These are phyloP conservation scores for Cenchrus americanus DNA, from an alignment of 176 grass and related monocot species.

Conservation along the genomic window DNA sequence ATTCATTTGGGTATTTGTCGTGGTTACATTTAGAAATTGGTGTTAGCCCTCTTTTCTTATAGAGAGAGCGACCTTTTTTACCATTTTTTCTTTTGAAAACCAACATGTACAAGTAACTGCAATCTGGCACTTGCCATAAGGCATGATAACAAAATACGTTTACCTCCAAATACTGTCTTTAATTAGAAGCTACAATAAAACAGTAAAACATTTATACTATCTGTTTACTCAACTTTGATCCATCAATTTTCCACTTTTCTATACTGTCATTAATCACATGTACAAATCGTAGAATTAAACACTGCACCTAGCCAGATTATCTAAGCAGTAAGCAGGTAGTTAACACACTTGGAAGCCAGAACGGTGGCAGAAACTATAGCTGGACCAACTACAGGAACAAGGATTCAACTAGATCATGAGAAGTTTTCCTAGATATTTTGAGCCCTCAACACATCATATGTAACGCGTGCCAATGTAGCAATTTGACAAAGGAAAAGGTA, in stretches of 20 bases:
- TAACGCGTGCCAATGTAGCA: not conserved
- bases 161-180: not conserved
- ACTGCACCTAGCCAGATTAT: not conserved
- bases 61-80: constrained; percentile 10
- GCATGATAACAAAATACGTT: not conserved
- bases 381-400: constrained; percentile 7
- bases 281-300: not conserved
- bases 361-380: not conserved
- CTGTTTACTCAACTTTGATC: not conserved
- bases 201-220: not conserved
- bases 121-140: not conserved
- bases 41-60: not conserved
- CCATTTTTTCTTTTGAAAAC: not conserved
- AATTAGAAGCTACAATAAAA: not conserved
- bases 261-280: not conserved
- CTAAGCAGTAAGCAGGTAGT: not conserved
- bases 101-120: constrained; percentile 5
- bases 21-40: not conserved
- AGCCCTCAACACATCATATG: not conserved
- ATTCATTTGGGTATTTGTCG: constrained; percentile 16
- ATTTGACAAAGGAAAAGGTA: not conserved
- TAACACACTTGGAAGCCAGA: not conserved
- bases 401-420: not conserved
- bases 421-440: constrained; percentile 9
- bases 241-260: not conserved